Base-by-base conservation (phyloP, 2,329 filamentous ascomycete genomes). In the Tolypocladium nubicola region DNA sequence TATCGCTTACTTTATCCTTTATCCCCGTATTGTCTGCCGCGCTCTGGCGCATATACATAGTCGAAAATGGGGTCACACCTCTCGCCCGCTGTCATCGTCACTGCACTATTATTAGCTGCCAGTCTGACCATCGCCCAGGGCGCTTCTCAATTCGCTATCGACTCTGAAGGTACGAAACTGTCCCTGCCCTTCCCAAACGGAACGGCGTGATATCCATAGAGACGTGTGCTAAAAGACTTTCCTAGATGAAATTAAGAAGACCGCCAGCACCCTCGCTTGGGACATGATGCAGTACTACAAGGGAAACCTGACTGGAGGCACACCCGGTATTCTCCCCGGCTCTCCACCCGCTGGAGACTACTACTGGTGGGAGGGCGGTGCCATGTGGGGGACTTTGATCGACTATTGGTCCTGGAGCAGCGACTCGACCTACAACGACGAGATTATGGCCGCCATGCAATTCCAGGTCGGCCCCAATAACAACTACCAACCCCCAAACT, bases 241-340 rank as follows among this genome's bases (percentile, higher is more conserved):
- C 41, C 8, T 21, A 58, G 59, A 57, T 19, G 59, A 45, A 38
- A 57, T 59, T 41, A 58, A 53, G 26, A 40, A 45, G 35, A 56
- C 54, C 3, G 59, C 59, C 38, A 54, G 56, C 55, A 50, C 39
- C 38, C 37, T 61, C 14, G 54, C 57, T 21, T 57, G 30, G 50
- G 57, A 58, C 57, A 49, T 58, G 33, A 38, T 58, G 26, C 43
- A 58, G 47, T 55, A 59, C 52, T 61, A 59, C 58, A 41, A 59
- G 14, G 57, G 57, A 35, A 49, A 59, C 47, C 40, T 45, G 39
- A 14, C 52, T 10, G 59, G 59, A 37, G n/a, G 35, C 33, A 56
- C 52, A 13, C 59, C 57, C 23, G 57, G 56, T 23, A 38, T 58
- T n/a, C 47, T 56, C 21, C 23, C 23, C 3, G 23, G 23, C 23